A percentile compares a stretch with the other conserved stretches of the same genome.
phyloP scores from a whole-genome alignment of 345 rosid species.

The rapeseed (Brassica napus) region DNA sequence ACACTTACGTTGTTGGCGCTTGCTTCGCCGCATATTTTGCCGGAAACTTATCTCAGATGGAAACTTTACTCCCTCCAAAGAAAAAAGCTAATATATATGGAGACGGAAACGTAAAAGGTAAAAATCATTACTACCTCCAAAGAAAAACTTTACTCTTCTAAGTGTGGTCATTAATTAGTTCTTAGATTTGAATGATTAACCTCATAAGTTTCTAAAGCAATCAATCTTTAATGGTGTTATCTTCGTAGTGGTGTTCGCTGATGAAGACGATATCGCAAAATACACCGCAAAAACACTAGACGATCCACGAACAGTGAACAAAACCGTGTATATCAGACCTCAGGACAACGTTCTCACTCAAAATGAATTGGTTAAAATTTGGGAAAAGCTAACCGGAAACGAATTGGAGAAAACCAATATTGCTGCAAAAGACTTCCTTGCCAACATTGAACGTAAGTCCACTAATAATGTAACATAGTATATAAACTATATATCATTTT shows the following conservation, averaged over 20 bases:
- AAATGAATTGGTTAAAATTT: slow-evolving; percentile 51
- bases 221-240: neutral
- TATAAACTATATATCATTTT: neutral
- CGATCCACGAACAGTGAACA: slow-evolving; percentile 70
- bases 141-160: neutral
- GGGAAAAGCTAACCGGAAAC: slow-evolving; percentile 69
- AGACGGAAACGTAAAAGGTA: slow-evolving; percentile 77
- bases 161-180: neutral
- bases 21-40: slow-evolving; percentile 83
- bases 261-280: slow-evolving; percentile 70
- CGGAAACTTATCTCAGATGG: slow-evolving; percentile 67
- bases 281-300: slow-evolving; percentile 65
- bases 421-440: slow-evolving; percentile 55
- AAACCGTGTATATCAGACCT: slow-evolving; percentile 60
- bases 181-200: neutral
- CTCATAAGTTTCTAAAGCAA: neutral
- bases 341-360: slow-evolving; percentile 63
- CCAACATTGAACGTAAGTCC: slow-evolving; percentile 56
- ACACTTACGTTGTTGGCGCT: slow-evolving; percentile 69
- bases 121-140: neutral
- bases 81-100: slow-evolving; percentile 57
- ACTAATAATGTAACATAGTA: neutral
- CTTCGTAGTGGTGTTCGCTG: slow-evolving; percentile 52
- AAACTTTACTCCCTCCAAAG: slow-evolving; percentile 64
- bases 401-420: slow-evolving; percentile 49